phyloP scores from a whole-genome alignment of 2,329 filamentous ascomycete species.

The Cladosporium phlei region DNA sequence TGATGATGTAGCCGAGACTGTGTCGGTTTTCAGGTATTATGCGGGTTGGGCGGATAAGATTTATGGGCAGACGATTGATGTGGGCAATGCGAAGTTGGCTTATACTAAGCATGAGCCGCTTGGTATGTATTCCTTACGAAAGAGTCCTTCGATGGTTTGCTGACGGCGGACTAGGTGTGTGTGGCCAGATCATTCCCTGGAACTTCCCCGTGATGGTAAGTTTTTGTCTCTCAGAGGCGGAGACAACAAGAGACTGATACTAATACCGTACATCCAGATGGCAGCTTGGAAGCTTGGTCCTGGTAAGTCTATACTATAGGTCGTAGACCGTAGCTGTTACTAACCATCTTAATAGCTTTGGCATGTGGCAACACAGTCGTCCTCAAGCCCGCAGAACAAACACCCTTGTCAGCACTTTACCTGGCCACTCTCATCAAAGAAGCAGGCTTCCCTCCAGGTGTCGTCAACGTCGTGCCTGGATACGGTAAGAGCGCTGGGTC shows the following conservation, averaged over 20 bases:
- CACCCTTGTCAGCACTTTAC: slow-evolving; percentile 54
- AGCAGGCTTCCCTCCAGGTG: slow-evolving; percentile 72
- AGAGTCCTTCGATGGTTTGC: not conserved
- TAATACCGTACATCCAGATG: slow-evolving; percentile 56
- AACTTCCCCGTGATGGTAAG: slow-evolving; percentile 73
- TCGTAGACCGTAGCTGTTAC: too few relatives aligned
- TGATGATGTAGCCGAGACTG: slow-evolving; percentile 62
- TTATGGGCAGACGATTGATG: slow-evolving; percentile 74
- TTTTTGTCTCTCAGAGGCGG: slow-evolving; percentile 29
- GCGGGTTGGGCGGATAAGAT: slow-evolving; percentile 85
- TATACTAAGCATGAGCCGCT: slow-evolving; percentile 43
- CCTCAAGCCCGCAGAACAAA: slow-evolving; percentile 55
- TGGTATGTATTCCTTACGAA: slow-evolving; percentile 8
- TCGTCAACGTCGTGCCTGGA: slow-evolving; percentile 72
- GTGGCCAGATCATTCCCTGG: slow-evolving; percentile 58
- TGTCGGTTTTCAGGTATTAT: slow-evolving; percentile 70
- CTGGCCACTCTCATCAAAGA: slow-evolving; percentile 64
- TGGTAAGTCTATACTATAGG: too few relatives aligned
- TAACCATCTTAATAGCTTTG: too few relatives aligned
- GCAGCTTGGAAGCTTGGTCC: slow-evolving; percentile 72
- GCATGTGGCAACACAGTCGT: slow-evolving; percentile 56
- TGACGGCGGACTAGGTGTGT: slow-evolving; percentile 15
- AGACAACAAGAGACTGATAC: not conserved
- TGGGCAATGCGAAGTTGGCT: slow-evolving; percentile 67
- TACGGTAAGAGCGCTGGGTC: slow-evolving; percentile 64